Evolutionary conservation across 2,329 filamentous ascomycete genomes (phyloP).

Genomic region (Pyricularia sp.): DNA sequence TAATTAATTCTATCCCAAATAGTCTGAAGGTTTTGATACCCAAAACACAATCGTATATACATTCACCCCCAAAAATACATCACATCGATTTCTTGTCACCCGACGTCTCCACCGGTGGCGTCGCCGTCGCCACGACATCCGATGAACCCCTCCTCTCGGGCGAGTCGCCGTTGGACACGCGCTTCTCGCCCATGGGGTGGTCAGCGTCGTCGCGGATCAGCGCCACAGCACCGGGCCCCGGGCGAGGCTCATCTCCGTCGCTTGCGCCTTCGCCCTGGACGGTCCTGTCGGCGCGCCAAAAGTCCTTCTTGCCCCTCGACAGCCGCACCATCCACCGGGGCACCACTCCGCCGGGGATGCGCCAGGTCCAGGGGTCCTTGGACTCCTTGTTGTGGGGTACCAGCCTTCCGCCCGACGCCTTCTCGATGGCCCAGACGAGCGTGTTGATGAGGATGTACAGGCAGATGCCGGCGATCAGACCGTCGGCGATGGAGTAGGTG

Average conservation of each 20-base stretch:
- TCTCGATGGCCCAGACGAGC: conserved; percentile 54
- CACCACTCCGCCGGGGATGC: conserved; percentile 59
- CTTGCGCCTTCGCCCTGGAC: not conserved
- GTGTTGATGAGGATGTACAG: conserved; percentile 67
- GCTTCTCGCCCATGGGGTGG: not conserved
- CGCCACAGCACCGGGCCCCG: not conserved
- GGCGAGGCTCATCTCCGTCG: not conserved
- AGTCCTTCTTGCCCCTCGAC: conserved; percentile 54
- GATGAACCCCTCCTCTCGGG: conserved; percentile 1
- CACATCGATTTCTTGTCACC: not conserved
- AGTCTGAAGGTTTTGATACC: not conserved
- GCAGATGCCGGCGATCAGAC: conserved; percentile 67
- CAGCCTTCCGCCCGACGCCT: conserved; percentile 53
- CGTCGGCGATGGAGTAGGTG: conserved; percentile 79
- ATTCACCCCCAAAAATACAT: not conserved
- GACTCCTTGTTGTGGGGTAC: conserved; percentile 61
- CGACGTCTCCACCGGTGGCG: not conserved
- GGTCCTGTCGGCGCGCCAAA: conserved; percentile 39
- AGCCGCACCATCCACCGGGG: conserved; percentile 61
- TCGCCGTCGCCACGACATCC: not conserved
- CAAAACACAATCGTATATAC: not conserved
- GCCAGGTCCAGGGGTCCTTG: conserved; percentile 72
- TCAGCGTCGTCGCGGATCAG: not conserved
- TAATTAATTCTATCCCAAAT: not conserved
- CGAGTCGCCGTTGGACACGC: not conserved